phyloP scores from a whole-genome alignment of 768 basidiomycete genomes.

The Naganishia kalamii region DNA sequence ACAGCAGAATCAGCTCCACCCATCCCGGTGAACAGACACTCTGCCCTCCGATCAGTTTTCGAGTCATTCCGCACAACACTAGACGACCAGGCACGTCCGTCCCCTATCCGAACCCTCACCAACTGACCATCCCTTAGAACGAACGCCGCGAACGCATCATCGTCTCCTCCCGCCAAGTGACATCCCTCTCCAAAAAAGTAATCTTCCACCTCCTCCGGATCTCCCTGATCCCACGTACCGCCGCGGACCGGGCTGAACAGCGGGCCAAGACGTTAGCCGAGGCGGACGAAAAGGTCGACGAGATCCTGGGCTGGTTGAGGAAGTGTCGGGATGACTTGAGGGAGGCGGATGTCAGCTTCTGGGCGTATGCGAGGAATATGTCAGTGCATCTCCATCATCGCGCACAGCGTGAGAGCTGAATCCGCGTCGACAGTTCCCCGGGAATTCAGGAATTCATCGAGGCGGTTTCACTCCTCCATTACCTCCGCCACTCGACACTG shows the following conservation, averaged over 20 bases:
- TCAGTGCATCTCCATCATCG: constrained; percentile 25
- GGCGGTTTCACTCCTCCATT: constrained; percentile 80
- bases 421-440: constrained; percentile 38
- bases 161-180: constrained; percentile 80
- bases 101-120: background rate
- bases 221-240: constrained; percentile 49
- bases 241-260: constrained; percentile 14
- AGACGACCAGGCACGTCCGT: constrained; percentile 9
- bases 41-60: background rate
- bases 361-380: constrained; percentile 43
- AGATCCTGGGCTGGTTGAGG: constrained; percentile 63
- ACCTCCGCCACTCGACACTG: constrained; percentile 63
- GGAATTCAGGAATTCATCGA: constrained; percentile 94
- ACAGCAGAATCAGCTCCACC: background rate
- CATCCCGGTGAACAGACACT: background rate
- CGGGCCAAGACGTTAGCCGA: constrained; percentile 37
- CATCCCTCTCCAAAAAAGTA: constrained; percentile 81
- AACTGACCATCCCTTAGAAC: constrained; percentile 50
- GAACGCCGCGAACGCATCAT: constrained; percentile 85
- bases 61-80: background rate
- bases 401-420: background rate
- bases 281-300: constrained; percentile 56
- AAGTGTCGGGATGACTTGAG: constrained; percentile 50
- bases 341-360: constrained; percentile 26
- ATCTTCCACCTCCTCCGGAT: constrained; percentile 88